phyloP scores from a whole-genome alignment of 1,284 basidiomycete species.

The Ustilago sp. region DNA sequence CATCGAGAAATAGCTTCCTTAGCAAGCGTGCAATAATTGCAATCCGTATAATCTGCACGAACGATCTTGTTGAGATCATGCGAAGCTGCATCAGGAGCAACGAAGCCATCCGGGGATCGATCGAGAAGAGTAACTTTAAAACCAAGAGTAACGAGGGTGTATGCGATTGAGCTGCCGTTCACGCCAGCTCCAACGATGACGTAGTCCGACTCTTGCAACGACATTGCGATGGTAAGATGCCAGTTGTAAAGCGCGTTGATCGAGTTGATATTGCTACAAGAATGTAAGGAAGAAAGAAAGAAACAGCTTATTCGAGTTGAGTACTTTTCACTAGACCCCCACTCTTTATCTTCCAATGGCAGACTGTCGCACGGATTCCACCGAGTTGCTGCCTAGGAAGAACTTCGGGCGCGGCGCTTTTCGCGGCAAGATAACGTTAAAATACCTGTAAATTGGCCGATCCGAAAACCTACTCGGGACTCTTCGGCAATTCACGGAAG shows the following conservation, averaged over 20 bases:
- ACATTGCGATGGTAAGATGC: background rate
- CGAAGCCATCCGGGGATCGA: constrained; percentile 53
- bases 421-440: constrained; percentile 3
- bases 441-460: constrained; percentile 14
- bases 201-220: constrained; percentile 25
- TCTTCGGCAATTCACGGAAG: constrained; percentile 4
- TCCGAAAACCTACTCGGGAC: background rate
- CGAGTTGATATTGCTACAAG: background rate
- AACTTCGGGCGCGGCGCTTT: background rate
- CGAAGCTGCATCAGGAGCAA: constrained; percentile 81
- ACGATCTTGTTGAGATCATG: constrained; percentile 86
- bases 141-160: constrained; percentile 78
- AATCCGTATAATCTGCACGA: constrained; percentile 69
- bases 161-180: constrained; percentile 79
- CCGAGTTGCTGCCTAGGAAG: constrained; percentile 1
- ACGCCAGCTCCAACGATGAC: constrained; percentile 82
- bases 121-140: constrained; percentile 78
- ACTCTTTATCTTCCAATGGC: too few species aligned
- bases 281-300: background rate
- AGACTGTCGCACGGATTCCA: too few species aligned
- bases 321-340: too few species aligned
- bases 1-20: constrained; percentile 79
- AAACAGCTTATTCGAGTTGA: too few species aligned
- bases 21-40: constrained; percentile 77
- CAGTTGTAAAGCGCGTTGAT: too few species aligned